Conservation (phyloP, 2,329 filamentous ascomycete genomes). For the Talaromyces sp. region DNA sequence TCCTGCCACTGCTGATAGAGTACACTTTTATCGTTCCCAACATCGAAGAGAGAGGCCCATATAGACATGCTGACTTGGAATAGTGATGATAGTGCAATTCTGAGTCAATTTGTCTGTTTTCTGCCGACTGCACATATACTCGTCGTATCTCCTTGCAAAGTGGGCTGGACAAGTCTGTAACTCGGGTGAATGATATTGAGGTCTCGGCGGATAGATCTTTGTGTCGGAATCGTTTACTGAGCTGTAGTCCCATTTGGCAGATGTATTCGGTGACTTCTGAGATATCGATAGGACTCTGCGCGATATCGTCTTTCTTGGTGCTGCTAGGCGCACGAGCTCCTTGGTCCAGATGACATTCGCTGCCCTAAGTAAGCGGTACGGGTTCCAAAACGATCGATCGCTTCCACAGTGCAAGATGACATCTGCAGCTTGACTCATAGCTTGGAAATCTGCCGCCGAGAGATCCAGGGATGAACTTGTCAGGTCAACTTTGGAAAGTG, state of each 20-base stretch:
- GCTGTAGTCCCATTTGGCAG: background rate
- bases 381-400: too few relatives aligned
- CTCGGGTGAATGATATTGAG: background rate
- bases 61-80: background rate
- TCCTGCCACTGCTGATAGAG: background rate
- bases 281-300: background rate
- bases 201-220: background rate
- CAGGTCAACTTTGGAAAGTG: slow-evolving; percentile 35
- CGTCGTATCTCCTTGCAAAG: background rate
- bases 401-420: too few relatives aligned
- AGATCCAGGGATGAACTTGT: slow-evolving; percentile 39
- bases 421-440: slow-evolving; percentile 31
- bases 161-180: background rate
- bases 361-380: too few relatives aligned
- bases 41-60: background rate
- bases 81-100: background rate
- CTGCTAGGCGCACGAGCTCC: too few relatives aligned
- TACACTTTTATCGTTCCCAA: background rate
- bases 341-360: too few relatives aligned
- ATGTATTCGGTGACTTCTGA: background rate
- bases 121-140: background rate
- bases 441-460: slow-evolving; percentile 25
- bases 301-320: too few relatives aligned
- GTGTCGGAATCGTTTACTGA: background rate
- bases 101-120: background rate